Evolutionary conservation across 164 flowering plant genomes (phyloP), one percentile per base, ranked within the genome.

Genomic region (Umbellularia californica): DNA sequence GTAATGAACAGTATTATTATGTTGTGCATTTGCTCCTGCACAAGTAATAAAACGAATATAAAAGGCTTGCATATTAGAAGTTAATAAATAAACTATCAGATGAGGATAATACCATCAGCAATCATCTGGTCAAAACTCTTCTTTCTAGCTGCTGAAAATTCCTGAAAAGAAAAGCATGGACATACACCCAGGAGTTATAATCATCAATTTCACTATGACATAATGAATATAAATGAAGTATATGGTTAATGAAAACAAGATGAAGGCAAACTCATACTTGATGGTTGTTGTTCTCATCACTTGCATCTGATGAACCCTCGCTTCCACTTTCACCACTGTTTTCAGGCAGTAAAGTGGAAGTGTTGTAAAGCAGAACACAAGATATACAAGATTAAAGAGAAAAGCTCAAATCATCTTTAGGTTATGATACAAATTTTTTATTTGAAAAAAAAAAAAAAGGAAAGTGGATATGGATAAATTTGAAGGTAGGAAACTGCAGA

Each of bases 81-180:
- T 52, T 23, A 19, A 50, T 14, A 20, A 55, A 33, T 22, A 30
- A 3, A 13, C 70, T 33, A 33, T 58, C 73, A 52, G 60, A 70
- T 30, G 58, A 74, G 20, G 74, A 76, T n/a, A 19, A 55, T 84
- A 91, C 94, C 97, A 81, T 90, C 94, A 63, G 86, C 97, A 73
- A 90, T 93, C 95, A 92, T 95, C 83, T 88, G 92, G 75, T 88
- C 78, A 71, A 89, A 93, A 83, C 91, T 85, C 72, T 92, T 89
- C 75, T 86, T 92, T 81, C 90, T 90, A 62, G 74, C 70, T 30
- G 79, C 85, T 70, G 87, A 69, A 72, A 65, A 71, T 30, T 86
- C 97, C 97, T 93, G 77, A 55, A 77, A 17, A 81, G 30, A 77
- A 72, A 22, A 58, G 23, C 33, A 35, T 7, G 20, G 47, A 35